Conservation (phyloP, 169 alveolate species). For the Neospora caninum region DNA sequence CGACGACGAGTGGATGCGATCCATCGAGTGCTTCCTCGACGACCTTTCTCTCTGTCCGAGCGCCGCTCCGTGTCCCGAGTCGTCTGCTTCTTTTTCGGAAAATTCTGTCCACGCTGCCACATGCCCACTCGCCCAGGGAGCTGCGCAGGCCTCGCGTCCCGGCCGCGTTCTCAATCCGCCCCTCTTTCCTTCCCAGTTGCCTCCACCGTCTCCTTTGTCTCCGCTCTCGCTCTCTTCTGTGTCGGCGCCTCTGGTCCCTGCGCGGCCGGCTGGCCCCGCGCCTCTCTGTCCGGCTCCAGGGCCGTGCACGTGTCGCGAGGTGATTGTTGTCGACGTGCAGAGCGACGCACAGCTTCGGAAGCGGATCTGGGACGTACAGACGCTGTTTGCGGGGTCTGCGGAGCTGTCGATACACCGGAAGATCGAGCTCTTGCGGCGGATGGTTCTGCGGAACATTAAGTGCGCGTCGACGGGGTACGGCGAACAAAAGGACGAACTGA, state of each 20-base stretch:
- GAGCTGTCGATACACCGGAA: neutral
- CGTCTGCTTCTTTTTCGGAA: neutral
- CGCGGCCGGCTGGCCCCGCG: neutral
- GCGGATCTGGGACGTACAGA: slow-evolving; percentile 51
- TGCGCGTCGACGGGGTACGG: slow-evolving; percentile 19
- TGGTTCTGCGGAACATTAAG: slow-evolving; percentile 16
- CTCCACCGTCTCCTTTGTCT: neutral
- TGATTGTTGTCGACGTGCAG: slow-evolving; percentile 55
- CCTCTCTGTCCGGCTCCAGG: neutral
- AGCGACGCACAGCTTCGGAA: slow-evolving; percentile 50
- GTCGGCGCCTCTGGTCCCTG: slow-evolving; percentile 16
- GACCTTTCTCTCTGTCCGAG: slow-evolving; percentile 13
- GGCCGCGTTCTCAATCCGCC: neutral
- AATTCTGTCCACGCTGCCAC: neutral
- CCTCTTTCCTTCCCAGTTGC: neutral
- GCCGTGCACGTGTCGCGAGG: slow-evolving; percentile 51
- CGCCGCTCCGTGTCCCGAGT: neutral
- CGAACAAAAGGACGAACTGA: slow-evolving; percentile 5
- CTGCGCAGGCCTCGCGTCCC: neutral
- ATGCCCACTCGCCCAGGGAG: neutral
- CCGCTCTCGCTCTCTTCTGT: neutral
- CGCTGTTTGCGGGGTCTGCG: slow-evolving; percentile 17
- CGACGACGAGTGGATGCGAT: slow-evolving; percentile 24
- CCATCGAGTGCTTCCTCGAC: slow-evolving; percentile 8
- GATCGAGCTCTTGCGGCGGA: slow-evolving; percentile 42